phyloP scores from a whole-genome alignment of 169 alveolate species.

The Eimeria zaria region DNA sequence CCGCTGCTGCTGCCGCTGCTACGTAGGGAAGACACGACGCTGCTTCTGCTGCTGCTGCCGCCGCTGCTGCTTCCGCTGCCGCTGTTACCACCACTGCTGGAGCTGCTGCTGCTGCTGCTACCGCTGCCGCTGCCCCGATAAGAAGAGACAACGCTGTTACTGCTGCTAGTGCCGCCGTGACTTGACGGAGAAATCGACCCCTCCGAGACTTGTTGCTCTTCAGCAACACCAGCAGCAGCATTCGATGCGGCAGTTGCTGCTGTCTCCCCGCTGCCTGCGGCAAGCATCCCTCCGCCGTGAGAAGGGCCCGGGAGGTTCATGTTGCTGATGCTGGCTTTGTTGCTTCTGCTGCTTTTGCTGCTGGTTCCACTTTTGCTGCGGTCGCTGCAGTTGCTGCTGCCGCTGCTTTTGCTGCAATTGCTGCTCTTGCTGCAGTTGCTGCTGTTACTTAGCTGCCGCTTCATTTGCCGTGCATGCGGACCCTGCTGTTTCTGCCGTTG shows the following conservation, averaged over 20 bases:
- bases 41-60: conserved; percentile 36
- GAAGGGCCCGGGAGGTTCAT: conserved; percentile 21
- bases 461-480: not conserved
- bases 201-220: conserved; percentile 29
- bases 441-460: conserved; percentile 27
- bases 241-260: conserved; percentile 24
- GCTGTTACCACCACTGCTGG: not conserved
- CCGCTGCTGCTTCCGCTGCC: not conserved
- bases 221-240: conserved; percentile 30
- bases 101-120: not conserved
- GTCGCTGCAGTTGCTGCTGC: not conserved
- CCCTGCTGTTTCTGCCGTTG: not conserved
- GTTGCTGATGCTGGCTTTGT: not conserved
- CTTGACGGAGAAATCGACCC: not conserved
- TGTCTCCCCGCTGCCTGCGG: conserved; percentile 22
- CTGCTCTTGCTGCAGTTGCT: conserved; percentile 41
- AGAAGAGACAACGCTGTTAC: conserved; percentile 1
- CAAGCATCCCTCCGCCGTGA: conserved; percentile 46
- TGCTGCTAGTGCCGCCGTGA: conserved; percentile 24
- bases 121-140: conserved; percentile 27
- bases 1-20: conserved; percentile 39
- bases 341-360: conserved; percentile 45
- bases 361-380: conserved; percentile 5
- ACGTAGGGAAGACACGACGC: conserved; percentile 3
- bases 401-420: conserved; percentile 64